Evolutionary conservation across 1,284 basidiomycete species (phyloP).

Genomic region (Xerocomus nothofagi): DNA sequence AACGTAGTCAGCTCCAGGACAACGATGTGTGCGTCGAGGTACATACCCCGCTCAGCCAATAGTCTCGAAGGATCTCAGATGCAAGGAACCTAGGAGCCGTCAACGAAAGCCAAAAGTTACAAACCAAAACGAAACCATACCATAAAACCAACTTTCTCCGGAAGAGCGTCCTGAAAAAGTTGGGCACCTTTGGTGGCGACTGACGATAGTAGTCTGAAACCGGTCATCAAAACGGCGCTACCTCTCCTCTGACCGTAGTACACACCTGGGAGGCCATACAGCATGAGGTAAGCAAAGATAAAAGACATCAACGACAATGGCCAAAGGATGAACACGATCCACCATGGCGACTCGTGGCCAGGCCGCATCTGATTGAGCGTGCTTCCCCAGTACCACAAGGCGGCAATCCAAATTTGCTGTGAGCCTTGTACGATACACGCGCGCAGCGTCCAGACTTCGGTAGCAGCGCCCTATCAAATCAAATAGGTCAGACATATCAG

Average conservation of each 20-base stretch:
- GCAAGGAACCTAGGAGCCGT: slow-evolving; percentile 61
- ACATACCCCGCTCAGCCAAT: slow-evolving; percentile 85
- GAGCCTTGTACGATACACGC: slow-evolving; percentile 91
- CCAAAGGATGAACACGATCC: slow-evolving; percentile 83
- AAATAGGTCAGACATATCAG: slow-evolving; percentile 12
- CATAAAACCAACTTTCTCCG: slow-evolving; percentile 87
- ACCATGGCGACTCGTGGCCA: slow-evolving; percentile 67
- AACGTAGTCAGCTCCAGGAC: slow-evolving; percentile 16
- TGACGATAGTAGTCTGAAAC: slow-evolving; percentile 77
- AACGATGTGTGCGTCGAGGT: background rate
- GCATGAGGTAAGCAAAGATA: slow-evolving; percentile 78
- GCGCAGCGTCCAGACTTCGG: slow-evolving; percentile 87
- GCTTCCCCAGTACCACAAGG: slow-evolving; percentile 93
- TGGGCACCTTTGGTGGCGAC: slow-evolving; percentile 89
- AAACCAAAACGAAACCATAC: slow-evolving; percentile 32
- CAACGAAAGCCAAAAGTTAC: slow-evolving; percentile 3
- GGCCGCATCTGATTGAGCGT: slow-evolving; percentile 59
- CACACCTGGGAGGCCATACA: slow-evolving; percentile 81
- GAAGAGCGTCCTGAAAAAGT: slow-evolving; percentile 86
- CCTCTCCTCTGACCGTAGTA: slow-evolving; percentile 5
- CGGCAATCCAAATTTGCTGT: slow-evolving; percentile 91
- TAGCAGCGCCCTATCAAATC: slow-evolving; percentile 71
- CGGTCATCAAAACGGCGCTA: slow-evolving; percentile 3
- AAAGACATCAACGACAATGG: slow-evolving; percentile 75
- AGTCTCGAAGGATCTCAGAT: slow-evolving; percentile 85